Conservation (phyloP, 805 yeast species). For the Metschnikowia santaceciliae region DNA sequence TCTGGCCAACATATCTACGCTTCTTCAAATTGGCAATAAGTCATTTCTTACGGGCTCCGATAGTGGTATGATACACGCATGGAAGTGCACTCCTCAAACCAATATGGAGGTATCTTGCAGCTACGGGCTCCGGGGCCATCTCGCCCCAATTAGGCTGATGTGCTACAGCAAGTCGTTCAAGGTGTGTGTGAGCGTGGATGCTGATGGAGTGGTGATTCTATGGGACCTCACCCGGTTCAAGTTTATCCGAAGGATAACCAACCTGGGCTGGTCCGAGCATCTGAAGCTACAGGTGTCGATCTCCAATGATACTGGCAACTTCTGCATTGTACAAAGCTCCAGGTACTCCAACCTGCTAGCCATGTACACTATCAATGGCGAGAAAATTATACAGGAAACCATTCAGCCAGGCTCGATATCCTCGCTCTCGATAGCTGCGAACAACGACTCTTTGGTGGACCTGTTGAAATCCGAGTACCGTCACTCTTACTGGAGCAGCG, state of each 20-base stretch:
- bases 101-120: conserved; percentile 35
- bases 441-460: conserved; percentile 27
- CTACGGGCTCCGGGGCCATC: conserved; percentile 56
- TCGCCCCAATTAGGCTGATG: conserved; percentile 42
- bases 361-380: conserved; percentile 55
- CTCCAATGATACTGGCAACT: conserved; percentile 53
- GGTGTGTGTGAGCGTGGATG: conserved; percentile 51
- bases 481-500: conserved; percentile 38
- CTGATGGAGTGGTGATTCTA: conserved; percentile 48
- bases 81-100: conserved; percentile 42
- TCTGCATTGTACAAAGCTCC: conserved; percentile 35
- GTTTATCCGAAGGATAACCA: conserved; percentile 40
- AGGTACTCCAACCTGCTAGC: conserved; percentile 20
- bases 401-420: conserved; percentile 20
- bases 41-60: conserved; percentile 47
- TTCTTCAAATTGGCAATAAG: conserved; percentile 40
- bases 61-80: conserved; percentile 59
- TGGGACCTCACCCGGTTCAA: conserved; percentile 63
- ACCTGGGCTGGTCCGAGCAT: conserved; percentile 17
- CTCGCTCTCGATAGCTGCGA: conserved; percentile 27
- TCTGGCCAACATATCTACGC: conserved; percentile 32
- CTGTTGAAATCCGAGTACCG: conserved; percentile 18
- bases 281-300: conserved; percentile 36
- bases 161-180: conserved; percentile 51
- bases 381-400: conserved; percentile 25